These are phyloP conservation scores for Quercus phellos DNA, from an alignment of 331 rosid species.

Conservation along the genomic window DNA sequence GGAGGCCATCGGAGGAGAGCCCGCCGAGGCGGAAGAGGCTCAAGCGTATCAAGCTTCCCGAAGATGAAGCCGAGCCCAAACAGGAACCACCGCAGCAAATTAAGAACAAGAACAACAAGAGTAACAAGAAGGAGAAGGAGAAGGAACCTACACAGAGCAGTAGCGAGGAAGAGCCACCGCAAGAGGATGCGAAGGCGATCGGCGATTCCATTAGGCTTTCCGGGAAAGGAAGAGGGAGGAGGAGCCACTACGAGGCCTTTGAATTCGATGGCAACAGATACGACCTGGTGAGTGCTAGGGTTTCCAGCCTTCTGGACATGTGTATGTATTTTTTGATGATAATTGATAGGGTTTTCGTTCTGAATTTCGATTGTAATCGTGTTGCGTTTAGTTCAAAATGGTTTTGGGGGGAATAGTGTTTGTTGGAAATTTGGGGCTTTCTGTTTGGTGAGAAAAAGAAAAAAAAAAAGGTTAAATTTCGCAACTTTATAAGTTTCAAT, in stretches of 20 bases:
- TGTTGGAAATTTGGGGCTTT: neutral
- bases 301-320: neutral
- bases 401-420: neutral
- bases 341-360: conserved; percentile 10
- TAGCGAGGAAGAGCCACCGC: conserved; percentile 36
- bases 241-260: conserved; percentile 58
- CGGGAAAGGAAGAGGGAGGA: conserved; percentile 68
- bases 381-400: neutral
- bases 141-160: conserved; percentile 4
- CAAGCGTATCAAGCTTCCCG: conserved; percentile 51
- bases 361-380: neutral
- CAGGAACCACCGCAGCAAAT: conserved; percentile 1
- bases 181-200: conserved; percentile 72
- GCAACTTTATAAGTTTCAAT: no score
- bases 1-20: conserved; percentile 20
- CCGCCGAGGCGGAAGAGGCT: conserved; percentile 38
- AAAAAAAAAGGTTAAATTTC: no score
- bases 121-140: conserved; percentile 8
- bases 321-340: neutral
- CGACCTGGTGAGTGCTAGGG: conserved; percentile 44
- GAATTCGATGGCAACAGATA: conserved; percentile 74
- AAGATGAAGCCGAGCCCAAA: conserved; percentile 34
- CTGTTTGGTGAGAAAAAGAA: neutral
- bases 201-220: conserved; percentile 62
- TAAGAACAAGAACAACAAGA: conserved; percentile 18